A percentile compares a stretch with the other conserved stretches of the same genome.
Evolutionary conservation across 1,284 basidiomycete genomes (phyloP).

Genomic region (Porogramme epimiltina): DNA sequence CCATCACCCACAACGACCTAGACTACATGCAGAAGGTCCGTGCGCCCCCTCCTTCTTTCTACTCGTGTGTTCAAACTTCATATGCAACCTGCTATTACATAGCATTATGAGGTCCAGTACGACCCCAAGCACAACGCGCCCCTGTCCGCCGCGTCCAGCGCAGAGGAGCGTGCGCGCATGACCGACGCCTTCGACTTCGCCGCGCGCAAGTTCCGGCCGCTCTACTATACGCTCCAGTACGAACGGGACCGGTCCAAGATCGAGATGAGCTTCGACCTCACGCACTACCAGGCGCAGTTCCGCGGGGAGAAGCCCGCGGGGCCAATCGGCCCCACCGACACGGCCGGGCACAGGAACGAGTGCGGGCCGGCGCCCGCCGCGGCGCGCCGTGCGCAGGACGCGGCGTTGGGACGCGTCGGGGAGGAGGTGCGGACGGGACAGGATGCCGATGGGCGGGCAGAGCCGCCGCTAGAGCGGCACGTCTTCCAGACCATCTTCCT

Average conservation of each 20-base stretch:
- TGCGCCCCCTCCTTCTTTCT: neutral
- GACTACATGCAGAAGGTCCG: constrained; percentile 56
- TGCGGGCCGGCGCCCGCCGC: constrained; percentile 13
- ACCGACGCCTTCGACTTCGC: constrained; percentile 46
- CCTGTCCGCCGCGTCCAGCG: constrained; percentile 33
- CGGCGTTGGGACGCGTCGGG: constrained; percentile 18
- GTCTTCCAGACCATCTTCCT: constrained; percentile 72
- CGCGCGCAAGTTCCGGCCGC: constrained; percentile 50
- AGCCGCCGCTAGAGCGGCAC: constrained; percentile 42
- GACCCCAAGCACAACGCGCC: constrained; percentile 42
- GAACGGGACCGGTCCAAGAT: constrained; percentile 54
- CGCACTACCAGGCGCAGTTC: constrained; percentile 58
- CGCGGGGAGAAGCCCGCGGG: constrained; percentile 31
- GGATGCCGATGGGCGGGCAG: constrained; percentile 23
- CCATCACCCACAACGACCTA: constrained; percentile 57
- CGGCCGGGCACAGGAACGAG: constrained; percentile 24
- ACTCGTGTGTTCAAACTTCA: neutral
- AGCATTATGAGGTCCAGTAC: constrained; percentile 51
- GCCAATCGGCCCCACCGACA: constrained; percentile 23
- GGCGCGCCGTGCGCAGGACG: constrained; percentile 21
- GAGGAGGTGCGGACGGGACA: constrained; percentile 24
- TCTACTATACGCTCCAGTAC: constrained; percentile 62
- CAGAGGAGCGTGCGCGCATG: constrained; percentile 37
- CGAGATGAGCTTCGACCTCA: constrained; percentile 66
- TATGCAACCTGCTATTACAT: neutral